phyloP scores from a whole-genome alignment of 2,329 filamentous ascomycete species.

The Nigrospora oryzae region DNA sequence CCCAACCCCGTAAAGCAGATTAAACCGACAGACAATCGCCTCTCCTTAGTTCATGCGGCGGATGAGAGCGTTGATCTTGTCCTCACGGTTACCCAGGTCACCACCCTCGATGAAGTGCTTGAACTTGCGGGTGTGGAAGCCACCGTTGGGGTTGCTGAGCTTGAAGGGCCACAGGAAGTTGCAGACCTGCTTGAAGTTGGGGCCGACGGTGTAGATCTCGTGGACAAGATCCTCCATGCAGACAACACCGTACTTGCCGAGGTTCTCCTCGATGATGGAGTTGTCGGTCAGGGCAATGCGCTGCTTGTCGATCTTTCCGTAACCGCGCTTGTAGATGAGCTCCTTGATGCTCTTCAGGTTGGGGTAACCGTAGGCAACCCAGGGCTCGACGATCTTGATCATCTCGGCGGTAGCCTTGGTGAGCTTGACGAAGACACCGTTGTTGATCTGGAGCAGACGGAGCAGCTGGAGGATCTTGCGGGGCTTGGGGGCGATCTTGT shows the following conservation, averaged over 20 bases:
- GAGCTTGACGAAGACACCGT: slow-evolving; percentile 93
- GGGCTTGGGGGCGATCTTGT: slow-evolving; percentile 99
- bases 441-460: slow-evolving; percentile 99
- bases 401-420: slow-evolving; percentile 98
- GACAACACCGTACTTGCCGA: slow-evolving; percentile 98
- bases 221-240: slow-evolving; percentile 99
- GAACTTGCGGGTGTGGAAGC: slow-evolving; percentile 96
- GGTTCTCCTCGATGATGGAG: slow-evolving; percentile 90
- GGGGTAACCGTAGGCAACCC: slow-evolving; percentile 98
- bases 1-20: slow-evolving; percentile 9
- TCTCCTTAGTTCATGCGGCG: slow-evolving; percentile 89
- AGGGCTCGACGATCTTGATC: slow-evolving; percentile 97
- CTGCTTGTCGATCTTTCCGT: slow-evolving; percentile 99
- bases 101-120: slow-evolving; percentile 98
- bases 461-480: slow-evolving; percentile 99
- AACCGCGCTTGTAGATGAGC: slow-evolving; percentile 99
- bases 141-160: slow-evolving; percentile 95
- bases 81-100: slow-evolving; percentile 97
- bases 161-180: slow-evolving; percentile 99
- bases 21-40: slow-evolving; percentile 11
- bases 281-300: slow-evolving; percentile 95
- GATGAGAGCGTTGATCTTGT: slow-evolving; percentile 93
- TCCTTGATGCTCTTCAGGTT: slow-evolving; percentile 99
- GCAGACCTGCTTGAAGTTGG: slow-evolving; percentile 98
- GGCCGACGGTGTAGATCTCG: slow-evolving; percentile 97